Conservation (phyloP, 805 yeast species). For the Candida mattraensis region DNA sequence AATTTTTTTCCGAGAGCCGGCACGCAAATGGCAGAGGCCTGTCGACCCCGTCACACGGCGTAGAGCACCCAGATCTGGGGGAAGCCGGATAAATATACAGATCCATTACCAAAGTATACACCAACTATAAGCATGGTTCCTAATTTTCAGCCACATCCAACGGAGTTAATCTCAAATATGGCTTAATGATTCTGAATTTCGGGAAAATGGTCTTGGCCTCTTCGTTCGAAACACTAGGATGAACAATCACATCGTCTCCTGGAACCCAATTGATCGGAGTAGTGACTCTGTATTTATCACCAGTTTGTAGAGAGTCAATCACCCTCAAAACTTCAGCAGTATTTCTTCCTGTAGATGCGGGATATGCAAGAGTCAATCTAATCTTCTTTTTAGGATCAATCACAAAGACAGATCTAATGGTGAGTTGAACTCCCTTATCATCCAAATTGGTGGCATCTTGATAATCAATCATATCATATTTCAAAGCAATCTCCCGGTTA, state of each 20-base stretch:
- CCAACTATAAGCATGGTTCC: conserved; percentile 1
- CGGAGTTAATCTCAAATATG: conserved; percentile 61
- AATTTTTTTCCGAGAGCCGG: too few relatives aligned
- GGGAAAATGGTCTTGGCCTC: conserved; percentile 63
- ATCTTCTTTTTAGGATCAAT: conserved; percentile 67
- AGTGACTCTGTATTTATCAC: conserved; percentile 59
- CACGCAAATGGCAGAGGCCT: too few relatives aligned
- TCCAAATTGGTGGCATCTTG: conserved; percentile 69
- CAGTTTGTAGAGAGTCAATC: conserved; percentile 65
- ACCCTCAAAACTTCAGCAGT: conserved; percentile 73
- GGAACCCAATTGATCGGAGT: conserved; percentile 72
- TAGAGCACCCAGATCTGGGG: too few relatives aligned
- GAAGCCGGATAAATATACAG: too few relatives aligned
- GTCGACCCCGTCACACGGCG: too few relatives aligned
- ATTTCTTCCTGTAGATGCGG: conserved; percentile 75
- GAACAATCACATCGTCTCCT: conserved; percentile 73
- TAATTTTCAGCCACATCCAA: conserved; percentile 19
- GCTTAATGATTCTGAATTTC: conserved; percentile 58
- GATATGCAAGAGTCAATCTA: conserved; percentile 64
- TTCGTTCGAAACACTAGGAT: conserved; percentile 60
- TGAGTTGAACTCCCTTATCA: conserved; percentile 61
- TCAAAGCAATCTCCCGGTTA: conserved; percentile 55
- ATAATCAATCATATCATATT: conserved; percentile 70
- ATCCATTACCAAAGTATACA: not conserved
- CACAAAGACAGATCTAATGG: conserved; percentile 70